Percentiles rank a stretch among this genome's conserved stretches.
phyloP scores from a whole-genome alignment of 371 early-diverging fungal genomes.

The Lichtheimia ramosa region DNA sequence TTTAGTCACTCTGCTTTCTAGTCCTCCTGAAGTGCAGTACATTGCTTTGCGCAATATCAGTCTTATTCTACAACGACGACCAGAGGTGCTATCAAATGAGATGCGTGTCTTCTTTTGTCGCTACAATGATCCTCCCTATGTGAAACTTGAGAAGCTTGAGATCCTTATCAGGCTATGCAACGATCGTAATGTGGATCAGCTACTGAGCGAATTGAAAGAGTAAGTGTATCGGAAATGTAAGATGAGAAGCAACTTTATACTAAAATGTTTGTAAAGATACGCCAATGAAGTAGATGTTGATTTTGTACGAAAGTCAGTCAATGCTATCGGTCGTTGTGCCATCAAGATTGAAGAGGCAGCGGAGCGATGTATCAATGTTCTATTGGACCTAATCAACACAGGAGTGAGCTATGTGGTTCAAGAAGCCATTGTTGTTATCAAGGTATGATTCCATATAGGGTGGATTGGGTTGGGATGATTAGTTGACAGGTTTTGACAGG shows the following conservation, averaged over 20 bases:
- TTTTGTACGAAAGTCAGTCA: slow-evolving; percentile 91
- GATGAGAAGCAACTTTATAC: neutral
- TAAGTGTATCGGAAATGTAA: slow-evolving; percentile 33
- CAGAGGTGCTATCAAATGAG: slow-evolving; percentile 82
- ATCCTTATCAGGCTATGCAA: slow-evolving; percentile 84
- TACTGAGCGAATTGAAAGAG: slow-evolving; percentile 91
- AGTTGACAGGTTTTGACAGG: slow-evolving; percentile 40
- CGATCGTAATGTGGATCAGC: slow-evolving; percentile 78
- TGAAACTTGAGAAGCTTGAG: slow-evolving; percentile 92
- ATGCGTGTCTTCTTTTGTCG: slow-evolving; percentile 94
- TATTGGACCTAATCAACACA: slow-evolving; percentile 85
- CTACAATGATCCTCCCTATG: slow-evolving; percentile 96
- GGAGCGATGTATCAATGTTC: slow-evolving; percentile 81
- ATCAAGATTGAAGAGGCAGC: slow-evolving; percentile 85
- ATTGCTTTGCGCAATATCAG: slow-evolving; percentile 91
- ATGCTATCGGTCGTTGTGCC: slow-evolving; percentile 91
- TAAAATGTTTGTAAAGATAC: slow-evolving; percentile 52
- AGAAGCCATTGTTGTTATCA: slow-evolving; percentile 91
- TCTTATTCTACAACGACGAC: slow-evolving; percentile 81
- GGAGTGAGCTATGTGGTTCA: slow-evolving; percentile 94
- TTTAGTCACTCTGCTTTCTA: slow-evolving; percentile 83
- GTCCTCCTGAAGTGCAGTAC: slow-evolving; percentile 92
- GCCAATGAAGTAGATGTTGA: slow-evolving; percentile 94
- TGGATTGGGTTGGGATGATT: neutral
- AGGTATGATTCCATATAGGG: slow-evolving; percentile 20